Conservation (phyloP, 2,329 filamentous ascomycete species). For the Claviceps fusiformis region DNA sequence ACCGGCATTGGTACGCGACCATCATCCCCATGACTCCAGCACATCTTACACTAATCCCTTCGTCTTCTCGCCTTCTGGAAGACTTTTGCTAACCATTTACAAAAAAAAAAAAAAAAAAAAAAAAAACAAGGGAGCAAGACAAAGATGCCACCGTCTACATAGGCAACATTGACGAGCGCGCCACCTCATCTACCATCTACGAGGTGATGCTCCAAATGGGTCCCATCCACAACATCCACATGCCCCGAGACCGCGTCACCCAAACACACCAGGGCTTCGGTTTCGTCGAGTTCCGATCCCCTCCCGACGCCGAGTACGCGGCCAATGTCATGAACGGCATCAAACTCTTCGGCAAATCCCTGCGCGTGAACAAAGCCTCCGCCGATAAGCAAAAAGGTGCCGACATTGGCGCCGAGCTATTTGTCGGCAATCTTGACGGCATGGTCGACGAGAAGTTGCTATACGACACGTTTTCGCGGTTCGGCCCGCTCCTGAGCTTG, state of each 20-base stretch:
- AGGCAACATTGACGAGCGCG: slow-evolving; percentile 95
- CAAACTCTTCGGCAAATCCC: slow-evolving; percentile 81
- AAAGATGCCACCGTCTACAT: slow-evolving; percentile 98
- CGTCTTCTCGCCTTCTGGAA: background rate
- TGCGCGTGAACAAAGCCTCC: slow-evolving; percentile 84
- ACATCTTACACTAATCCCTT: too few relatives aligned
- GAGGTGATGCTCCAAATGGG: slow-evolving; percentile 98
- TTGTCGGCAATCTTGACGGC: slow-evolving; percentile 86
- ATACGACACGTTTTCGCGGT: slow-evolving; percentile 86
- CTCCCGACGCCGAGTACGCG: slow-evolving; percentile 93
- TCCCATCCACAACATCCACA: slow-evolving; percentile 93
- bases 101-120: background rate
- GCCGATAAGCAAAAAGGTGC: slow-evolving; percentile 91
- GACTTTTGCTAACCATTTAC: background rate
- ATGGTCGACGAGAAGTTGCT: slow-evolving; percentile 93
- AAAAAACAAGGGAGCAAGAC: slow-evolving; percentile 94
- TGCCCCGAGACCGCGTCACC: slow-evolving; percentile 95
- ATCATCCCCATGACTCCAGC: background rate
- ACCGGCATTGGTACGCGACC: slow-evolving; percentile 55
- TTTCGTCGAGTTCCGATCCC: slow-evolving; percentile 95
- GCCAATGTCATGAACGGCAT: slow-evolving; percentile 95
- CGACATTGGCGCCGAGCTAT: slow-evolving; percentile 92
- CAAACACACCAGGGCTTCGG: slow-evolving; percentile 96
- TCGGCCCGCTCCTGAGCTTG: slow-evolving; percentile 69
- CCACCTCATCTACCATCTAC: slow-evolving; percentile 80